phyloP scores from a whole-genome alignment of 2,329 filamentous ascomycete genomes.

The Claviceps humidiphila region DNA sequence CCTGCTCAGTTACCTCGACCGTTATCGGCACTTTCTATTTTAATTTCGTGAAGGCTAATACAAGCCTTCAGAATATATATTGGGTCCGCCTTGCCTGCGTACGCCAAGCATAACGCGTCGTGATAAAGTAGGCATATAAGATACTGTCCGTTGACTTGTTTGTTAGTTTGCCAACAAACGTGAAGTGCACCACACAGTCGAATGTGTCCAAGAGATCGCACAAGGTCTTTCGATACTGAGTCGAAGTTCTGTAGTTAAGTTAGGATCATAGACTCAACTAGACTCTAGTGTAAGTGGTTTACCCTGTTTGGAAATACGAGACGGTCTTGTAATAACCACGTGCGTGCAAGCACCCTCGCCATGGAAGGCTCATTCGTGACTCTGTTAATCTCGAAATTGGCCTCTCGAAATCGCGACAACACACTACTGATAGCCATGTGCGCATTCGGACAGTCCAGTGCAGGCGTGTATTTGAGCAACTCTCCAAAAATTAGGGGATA shows the following conservation, averaged over 20 bases:
- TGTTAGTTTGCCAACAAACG: slow-evolving; percentile 64
- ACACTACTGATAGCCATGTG: slow-evolving; percentile 69
- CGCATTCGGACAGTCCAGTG: slow-evolving; percentile 70
- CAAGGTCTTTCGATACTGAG: slow-evolving; percentile 45
- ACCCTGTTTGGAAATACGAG: slow-evolving; percentile 64
- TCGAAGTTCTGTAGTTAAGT: slow-evolving; percentile 29
- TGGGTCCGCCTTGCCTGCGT: slow-evolving; percentile 47
- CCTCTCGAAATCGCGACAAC: slow-evolving; percentile 57
- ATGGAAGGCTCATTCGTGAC: slow-evolving; percentile 66
- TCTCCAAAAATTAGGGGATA: slow-evolving; percentile 82
- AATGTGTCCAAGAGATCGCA: slow-evolving; percentile 69
- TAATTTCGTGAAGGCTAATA: slow-evolving; percentile 52
- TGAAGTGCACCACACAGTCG: slow-evolving; percentile 72
- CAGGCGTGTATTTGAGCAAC: slow-evolving; percentile 69
- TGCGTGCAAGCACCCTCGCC: slow-evolving; percentile 61
- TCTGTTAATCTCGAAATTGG: slow-evolving; percentile 67
- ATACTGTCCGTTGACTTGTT: slow-evolving; percentile 61
- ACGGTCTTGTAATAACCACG: slow-evolving; percentile 73
- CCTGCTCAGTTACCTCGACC: slow-evolving; percentile 44
- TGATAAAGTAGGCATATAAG: slow-evolving; percentile 78
- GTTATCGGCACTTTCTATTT: slow-evolving; percentile 61
- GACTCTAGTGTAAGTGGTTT: slow-evolving; percentile 13
- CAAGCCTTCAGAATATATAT: slow-evolving; percentile 64
- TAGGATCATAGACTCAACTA: not conserved
- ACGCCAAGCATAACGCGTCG: slow-evolving; percentile 65